These are phyloP conservation scores for Penicillium crustosum DNA, from an alignment of 2,329 filamentous ascomycete species.

Conservation along the genomic window DNA sequence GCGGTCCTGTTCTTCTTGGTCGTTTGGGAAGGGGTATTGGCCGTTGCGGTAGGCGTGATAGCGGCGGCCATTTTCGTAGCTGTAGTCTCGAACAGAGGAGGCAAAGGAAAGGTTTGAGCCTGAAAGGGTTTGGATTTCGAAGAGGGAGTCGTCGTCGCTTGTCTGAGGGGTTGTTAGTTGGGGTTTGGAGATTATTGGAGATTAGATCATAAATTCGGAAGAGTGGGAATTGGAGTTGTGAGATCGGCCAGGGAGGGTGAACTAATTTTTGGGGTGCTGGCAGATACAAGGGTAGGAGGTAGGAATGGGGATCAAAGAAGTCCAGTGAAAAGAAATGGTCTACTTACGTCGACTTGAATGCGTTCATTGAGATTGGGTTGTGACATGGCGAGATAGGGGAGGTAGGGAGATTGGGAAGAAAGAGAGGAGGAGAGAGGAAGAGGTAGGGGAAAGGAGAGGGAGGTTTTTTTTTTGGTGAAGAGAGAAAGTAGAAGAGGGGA, in stretches of 20 bases:
- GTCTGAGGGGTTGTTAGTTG: conserved; percentile 24
- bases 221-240: background rate
- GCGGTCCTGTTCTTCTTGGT: conserved; percentile 47
- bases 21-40: conserved; percentile 46
- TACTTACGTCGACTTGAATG: conserved; percentile 38
- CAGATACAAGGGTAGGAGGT: background rate
- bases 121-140: conserved; percentile 33
- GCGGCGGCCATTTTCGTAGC: conserved; percentile 45
- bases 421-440: background rate
- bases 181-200: background rate
- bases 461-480: background rate
- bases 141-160: conserved; percentile 38
- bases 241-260: background rate
- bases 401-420: background rate
- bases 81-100: conserved; percentile 41
- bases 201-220: background rate
- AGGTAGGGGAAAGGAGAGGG: too few relatives aligned
- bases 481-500: conserved; percentile 6
- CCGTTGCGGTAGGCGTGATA: conserved; percentile 47
- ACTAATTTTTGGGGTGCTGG: background rate
- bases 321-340: background rate
- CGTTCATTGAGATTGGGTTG: conserved; percentile 32
- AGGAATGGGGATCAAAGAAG: background rate
- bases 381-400: conserved; percentile 24
- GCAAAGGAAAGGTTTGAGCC: conserved; percentile 44